phyloP scores from a whole-genome alignment of 148 eudicot species.

The Rhododendron ovatum region DNA sequence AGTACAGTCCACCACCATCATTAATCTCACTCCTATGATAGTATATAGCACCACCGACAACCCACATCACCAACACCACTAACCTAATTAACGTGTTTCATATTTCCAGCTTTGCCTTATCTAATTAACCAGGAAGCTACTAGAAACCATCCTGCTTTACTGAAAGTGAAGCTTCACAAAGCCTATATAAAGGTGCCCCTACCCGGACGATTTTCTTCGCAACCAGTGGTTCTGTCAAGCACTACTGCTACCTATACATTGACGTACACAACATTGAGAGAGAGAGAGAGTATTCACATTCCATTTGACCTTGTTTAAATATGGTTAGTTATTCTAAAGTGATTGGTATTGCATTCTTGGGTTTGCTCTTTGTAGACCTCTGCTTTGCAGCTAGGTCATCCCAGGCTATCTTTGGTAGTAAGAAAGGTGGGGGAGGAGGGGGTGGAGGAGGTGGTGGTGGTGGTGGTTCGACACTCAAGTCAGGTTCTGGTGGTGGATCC shows the following conservation, averaged over 20 bases:
- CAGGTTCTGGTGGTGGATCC: neutral
- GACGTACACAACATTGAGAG: neutral
- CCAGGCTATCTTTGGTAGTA: constrained; percentile 8
- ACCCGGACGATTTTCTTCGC: neutral
- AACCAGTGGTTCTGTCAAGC: neutral
- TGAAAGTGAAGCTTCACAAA: neutral
- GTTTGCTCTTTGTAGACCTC: constrained; percentile 28
- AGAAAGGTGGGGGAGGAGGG: constrained; percentile 13
- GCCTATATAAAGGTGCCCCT: neutral
- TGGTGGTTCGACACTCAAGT: neutral
- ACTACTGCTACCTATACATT: too few species aligned
- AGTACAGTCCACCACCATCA: neutral
- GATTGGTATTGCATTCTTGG: constrained; percentile 25
- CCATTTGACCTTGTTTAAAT: constrained; percentile 4
- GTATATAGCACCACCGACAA: neutral
- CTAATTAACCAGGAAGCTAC: neutral
- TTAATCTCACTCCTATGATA: neutral
- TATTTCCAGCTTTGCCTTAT: neutral
- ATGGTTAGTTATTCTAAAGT: constrained; percentile 27
- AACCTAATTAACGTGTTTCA: neutral
- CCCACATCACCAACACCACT: constrained; percentile 2
- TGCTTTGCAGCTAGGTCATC: constrained; percentile 26
- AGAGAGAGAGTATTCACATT: neutral
- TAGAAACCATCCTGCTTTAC: neutral
- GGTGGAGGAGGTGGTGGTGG: constrained; percentile 20